Conservation (phyloP, 1,139 yeast species). For the Blastobotrys aristatus region DNA sequence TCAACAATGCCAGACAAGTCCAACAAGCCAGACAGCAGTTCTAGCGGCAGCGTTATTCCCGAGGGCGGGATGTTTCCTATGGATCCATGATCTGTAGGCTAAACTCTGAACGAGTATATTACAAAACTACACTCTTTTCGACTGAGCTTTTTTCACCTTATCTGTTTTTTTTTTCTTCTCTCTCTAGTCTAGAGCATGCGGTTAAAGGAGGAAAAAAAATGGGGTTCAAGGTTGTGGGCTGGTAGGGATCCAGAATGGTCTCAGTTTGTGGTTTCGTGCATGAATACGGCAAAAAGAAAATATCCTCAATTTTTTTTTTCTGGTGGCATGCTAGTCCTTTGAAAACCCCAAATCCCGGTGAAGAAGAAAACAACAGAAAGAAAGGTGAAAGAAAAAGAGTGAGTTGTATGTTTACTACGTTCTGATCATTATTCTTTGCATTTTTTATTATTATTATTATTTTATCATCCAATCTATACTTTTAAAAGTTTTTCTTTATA, state of each 20-base stretch:
- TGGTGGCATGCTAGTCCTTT: not conserved
- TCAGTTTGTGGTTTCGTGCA: not conserved
- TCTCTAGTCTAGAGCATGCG: too few relatives aligned
- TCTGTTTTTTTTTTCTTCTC: not conserved
- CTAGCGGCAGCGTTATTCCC: conserved; percentile 1
- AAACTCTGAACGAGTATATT: too few relatives aligned
- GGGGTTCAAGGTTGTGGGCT: not conserved
- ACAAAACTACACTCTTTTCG: too few relatives aligned
- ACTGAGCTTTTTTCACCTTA: not conserved
- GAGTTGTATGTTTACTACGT: too few relatives aligned
- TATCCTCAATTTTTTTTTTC: not conserved
- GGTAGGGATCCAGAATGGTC: not conserved
- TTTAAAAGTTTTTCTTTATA: not conserved
- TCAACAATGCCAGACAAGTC: conserved; percentile 2
- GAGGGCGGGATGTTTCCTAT: conserved; percentile 10
- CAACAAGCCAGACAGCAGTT: not conserved
- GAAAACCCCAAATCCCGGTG: not conserved
- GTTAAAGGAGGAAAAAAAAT: too few relatives aligned
- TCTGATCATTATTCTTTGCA: not conserved
- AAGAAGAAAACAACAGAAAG: too few relatives aligned
- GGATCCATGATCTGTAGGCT: conserved; percentile 8
- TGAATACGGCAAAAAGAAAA: not conserved
- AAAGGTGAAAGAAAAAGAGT: not conserved
- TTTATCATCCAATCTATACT: not conserved
- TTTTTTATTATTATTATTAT: too few relatives aligned